A percentile compares a stretch with the other conserved stretches of the same genome.
Conservation (phyloP, 139 green algal species). For the Micromonas commoda region DNA sequence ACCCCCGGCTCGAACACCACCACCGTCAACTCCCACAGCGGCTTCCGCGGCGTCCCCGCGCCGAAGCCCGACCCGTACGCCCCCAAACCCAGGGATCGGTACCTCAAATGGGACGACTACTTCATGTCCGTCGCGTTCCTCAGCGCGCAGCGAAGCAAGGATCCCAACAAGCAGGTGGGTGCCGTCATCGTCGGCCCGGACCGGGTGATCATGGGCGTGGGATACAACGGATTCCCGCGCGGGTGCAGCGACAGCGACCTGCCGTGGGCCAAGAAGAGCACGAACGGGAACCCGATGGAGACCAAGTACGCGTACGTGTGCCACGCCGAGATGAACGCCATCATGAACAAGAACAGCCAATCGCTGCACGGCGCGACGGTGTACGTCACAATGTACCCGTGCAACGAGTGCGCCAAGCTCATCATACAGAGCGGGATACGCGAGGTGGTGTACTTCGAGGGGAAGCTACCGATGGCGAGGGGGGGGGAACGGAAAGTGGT, state of each 20-base stretch:
- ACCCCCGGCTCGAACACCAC: no score
- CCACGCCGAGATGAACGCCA: conserved; percentile 95
- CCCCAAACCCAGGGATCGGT: conserved; percentile 25
- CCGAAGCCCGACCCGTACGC: conserved; percentile 18
- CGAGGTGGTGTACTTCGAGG: conserved; percentile 59
- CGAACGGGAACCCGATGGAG: conserved; percentile 53
- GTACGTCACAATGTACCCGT: conserved; percentile 98
- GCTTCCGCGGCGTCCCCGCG: background rate
- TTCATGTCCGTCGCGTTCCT: conserved; percentile 98
- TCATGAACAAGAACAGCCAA: conserved; percentile 79
- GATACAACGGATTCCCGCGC: conserved; percentile 98
- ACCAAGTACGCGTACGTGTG: conserved; percentile 92
- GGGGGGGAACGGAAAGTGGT: background rate
- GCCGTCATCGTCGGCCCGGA: conserved; percentile 49
- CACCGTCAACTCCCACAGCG: no score
- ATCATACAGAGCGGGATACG: conserved; percentile 91
- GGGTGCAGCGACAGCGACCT: conserved; percentile 78
- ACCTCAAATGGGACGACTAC: conserved; percentile 96
- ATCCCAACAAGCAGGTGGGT: conserved; percentile 91
- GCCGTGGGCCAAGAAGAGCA: conserved; percentile 74
- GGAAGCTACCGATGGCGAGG: background rate
- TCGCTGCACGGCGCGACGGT: conserved; percentile 51
- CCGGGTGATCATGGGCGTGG: conserved; percentile 92
- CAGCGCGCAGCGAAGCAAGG: conserved; percentile 84
- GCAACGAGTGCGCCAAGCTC: conserved; percentile 98